These are phyloP conservation scores for Cutaneotrichosporon spelunceum DNA, from an alignment of 1,284 basidiomycete species.

Conservation along the genomic window DNA sequence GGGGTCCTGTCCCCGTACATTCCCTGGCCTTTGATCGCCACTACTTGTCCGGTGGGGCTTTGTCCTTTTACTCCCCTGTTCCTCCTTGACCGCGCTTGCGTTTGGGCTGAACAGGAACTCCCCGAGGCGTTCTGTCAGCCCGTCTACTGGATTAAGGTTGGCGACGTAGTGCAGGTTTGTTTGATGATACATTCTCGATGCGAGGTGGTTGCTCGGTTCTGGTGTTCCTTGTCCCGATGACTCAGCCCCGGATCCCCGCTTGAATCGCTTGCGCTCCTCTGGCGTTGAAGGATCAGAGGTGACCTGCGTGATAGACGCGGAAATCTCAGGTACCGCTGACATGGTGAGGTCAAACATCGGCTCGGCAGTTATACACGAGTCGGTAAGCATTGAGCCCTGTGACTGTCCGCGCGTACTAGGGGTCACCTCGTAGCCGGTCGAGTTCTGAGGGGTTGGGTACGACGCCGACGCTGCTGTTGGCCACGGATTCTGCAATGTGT, in stretches of 20 bases:
- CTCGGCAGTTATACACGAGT: background rate
- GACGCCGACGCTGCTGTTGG: background rate
- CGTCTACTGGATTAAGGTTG: conserved; percentile 33
- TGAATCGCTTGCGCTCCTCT: conserved; percentile 20
- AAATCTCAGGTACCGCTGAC: background rate
- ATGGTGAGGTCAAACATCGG: conserved; percentile 2
- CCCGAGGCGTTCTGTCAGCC: conserved; percentile 39
- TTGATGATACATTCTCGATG: conserved; percentile 27
- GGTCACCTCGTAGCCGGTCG: background rate
- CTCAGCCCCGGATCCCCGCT: background rate
- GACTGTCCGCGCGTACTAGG: background rate
- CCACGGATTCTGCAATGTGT: background rate
- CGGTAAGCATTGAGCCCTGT: background rate
- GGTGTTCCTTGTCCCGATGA: conserved; percentile 18
- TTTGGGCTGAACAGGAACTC: conserved; percentile 45
- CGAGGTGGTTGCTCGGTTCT: conserved; percentile 9
- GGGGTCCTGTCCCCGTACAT: background rate
- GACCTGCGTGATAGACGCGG: conserved; percentile 5
- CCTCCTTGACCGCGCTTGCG: conserved; percentile 20
- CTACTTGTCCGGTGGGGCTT: conserved; percentile 6
- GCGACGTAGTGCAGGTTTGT: conserved; percentile 33
- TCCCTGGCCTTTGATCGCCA: background rate
- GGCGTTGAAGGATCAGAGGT: conserved; percentile 11
- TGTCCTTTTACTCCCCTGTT: conserved; percentile 21
- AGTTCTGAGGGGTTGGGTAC: conserved; percentile 6